Base-by-base conservation (phyloP, 257 asterid species). In the Fraxinus quadrangulata region DNA sequence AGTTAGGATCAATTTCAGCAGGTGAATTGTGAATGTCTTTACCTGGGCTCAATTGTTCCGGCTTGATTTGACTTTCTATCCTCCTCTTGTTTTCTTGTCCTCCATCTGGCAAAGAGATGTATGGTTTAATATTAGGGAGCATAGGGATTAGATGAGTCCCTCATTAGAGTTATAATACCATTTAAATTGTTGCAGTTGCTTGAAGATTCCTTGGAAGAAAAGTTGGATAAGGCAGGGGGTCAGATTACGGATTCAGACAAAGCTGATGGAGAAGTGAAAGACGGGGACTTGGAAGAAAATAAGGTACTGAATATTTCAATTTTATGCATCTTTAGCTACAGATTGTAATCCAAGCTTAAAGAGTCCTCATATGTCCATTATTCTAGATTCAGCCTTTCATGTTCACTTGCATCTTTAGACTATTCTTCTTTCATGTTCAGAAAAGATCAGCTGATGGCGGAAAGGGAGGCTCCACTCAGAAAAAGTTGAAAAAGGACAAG, bases 141-240 rank as follows among this genome's bases (percentile, higher is more conserved):
- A 21, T 61, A n/a, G 67, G 71, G 42, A 26, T 73, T 77, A 56
- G 74, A 82, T 10, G 74, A 63, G 74, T 73, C 74, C 68, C 59
- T 72, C 42, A 47, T 4, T 26, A 67, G 70, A 61, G 34, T 75
- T 81, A 77, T 78, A 69, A 78, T 75, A 61, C 71, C 54, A 73
- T 76, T 72, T 80, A 74, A 75, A 81, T 82, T 88, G 82, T 75
- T 17, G 65, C 90, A 94, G 98, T 83, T 96, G 87, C 97, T 96
- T 85, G 99, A 96, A 88, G 99, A 96, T 87, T 87, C 92, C 67
- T 75, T 92, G 83, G 98, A 90, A 83, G 99, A 96, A 74, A 92
- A 90, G 86, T 86, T 91, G 90, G 99, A 95, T 72, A 95, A 92
- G 87, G 65, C 87, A 0, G 96, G 93, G 72, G 92, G 78, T 83